phyloP scores from a whole-genome alignment of 306 rosid genomes.

The Prunus mira region DNA sequence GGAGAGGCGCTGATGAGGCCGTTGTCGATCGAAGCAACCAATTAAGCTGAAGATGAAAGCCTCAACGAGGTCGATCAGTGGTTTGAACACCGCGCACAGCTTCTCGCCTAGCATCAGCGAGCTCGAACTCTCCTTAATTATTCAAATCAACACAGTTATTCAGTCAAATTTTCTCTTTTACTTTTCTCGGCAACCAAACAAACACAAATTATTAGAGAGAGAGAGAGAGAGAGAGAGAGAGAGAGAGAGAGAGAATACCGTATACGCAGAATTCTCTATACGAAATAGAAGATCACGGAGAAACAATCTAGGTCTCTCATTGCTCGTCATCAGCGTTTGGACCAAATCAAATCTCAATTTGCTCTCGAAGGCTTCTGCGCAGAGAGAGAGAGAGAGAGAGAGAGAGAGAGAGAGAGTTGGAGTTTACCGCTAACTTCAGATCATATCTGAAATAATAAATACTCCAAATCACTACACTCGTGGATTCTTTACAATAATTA shows the following conservation, averaged over 20 bases:
- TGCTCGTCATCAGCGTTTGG: not conserved
- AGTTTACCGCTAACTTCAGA: not conserved
- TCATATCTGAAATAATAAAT: accelerated
- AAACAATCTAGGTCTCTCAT: not conserved
- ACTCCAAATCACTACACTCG: accelerated
- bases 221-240: not conserved
- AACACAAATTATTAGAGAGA: not conserved
- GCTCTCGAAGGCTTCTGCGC: not conserved
- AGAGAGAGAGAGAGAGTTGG: not conserved
- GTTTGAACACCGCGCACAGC: conserved; percentile 41
- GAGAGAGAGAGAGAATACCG: conserved; percentile 17
- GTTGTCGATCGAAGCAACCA: conserved; percentile 40
- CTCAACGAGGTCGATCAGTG: conserved; percentile 40
- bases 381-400: not conserved
- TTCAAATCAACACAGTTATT: not conserved
- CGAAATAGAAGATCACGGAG: not conserved
- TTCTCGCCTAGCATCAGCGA: conserved; percentile 34
- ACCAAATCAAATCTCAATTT: not conserved
- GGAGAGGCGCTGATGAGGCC: conserved; percentile 7
- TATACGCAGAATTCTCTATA: not conserved
- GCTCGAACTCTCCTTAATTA: conserved; percentile 34
- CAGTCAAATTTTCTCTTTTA: not conserved
- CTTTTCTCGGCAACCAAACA: not conserved
- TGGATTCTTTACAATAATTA: accelerated
- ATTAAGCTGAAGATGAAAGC: conserved; percentile 35